A percentile compares a stretch with the other conserved stretches of the same genome.
These are phyloP conservation scores for Plasmopara muralis DNA, from an alignment of 352 stramenopile species.

Conservation along the genomic window DNA sequence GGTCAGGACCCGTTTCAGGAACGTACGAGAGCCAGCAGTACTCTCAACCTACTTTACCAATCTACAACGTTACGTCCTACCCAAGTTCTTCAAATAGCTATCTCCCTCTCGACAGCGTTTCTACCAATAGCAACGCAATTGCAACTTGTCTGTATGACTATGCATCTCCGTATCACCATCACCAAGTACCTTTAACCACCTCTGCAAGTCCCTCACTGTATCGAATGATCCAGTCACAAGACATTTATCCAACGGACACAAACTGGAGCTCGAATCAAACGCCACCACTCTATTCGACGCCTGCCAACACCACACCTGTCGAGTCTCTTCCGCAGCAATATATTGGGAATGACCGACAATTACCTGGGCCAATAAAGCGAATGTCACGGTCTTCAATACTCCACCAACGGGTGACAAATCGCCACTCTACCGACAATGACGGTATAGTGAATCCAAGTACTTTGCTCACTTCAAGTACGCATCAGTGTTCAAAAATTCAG, in stretches of 20 bases:
- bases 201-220: conserved; percentile 12
- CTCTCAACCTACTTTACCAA: conserved; percentile 16
- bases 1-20: conserved; percentile 11
- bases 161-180: conserved; percentile 15
- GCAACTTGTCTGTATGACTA: conserved; percentile 10
- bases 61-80: conserved; percentile 18
- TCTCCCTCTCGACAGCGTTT: conserved; percentile 13
- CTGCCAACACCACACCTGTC: conserved; percentile 6
- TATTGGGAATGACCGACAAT: not conserved
- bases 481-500: conserved; percentile 25
- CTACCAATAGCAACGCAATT: conserved; percentile 6
- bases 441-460: not conserved
- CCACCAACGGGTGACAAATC: conserved; percentile 2
- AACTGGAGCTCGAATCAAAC: conserved; percentile 16
- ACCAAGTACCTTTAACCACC: conserved; percentile 2
- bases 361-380: conserved; percentile 5
- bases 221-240: conserved; percentile 14
- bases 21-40: conserved; percentile 21
- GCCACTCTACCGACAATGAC: not conserved
- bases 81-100: conserved; percentile 4
- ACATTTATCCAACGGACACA: conserved; percentile 2
- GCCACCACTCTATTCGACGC: conserved; percentile 11
- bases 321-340: not conserved
- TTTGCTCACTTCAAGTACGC: conserved; percentile 3
- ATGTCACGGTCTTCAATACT: conserved; percentile 18